A percentile compares a stretch with the other conserved stretches of the same genome.
Evolutionary conservation across 805 yeast species (phyloP).

Genomic region (Blastobotrys parvus): DNA sequence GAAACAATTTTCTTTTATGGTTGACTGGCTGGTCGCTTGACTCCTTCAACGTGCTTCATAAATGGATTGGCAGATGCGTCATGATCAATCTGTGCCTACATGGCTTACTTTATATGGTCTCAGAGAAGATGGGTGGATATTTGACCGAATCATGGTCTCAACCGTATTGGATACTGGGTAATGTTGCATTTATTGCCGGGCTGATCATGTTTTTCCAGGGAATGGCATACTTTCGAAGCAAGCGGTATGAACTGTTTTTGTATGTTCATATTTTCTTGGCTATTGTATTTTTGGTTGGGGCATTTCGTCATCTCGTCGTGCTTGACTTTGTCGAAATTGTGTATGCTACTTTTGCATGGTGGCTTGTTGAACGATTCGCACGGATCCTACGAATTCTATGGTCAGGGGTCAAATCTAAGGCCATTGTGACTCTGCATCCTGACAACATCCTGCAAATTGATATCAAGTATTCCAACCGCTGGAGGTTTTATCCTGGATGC

Average conservation of each 20-base stretch:
- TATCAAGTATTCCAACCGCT: conserved; percentile 34
- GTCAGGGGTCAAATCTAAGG: conserved; percentile 42
- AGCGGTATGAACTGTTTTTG: conserved; percentile 53
- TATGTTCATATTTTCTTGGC: conserved; percentile 52
- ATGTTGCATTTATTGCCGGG: conserved; percentile 35
- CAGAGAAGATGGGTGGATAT: conserved; percentile 19
- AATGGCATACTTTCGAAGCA: conserved; percentile 41
- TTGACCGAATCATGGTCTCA: conserved; percentile 45
- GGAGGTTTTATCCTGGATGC: conserved; percentile 47
- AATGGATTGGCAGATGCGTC: conserved; percentile 50
- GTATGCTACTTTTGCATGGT: conserved; percentile 50
- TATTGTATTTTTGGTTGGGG: conserved; percentile 41
- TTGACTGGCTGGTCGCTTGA: conserved; percentile 56
- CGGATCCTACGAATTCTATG: conserved; percentile 46
- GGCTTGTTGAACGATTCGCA: conserved; percentile 59
- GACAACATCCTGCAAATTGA: conserved; percentile 20
- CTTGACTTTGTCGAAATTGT: conserved; percentile 41
- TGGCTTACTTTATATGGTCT: conserved; percentile 43
- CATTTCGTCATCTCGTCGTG: conserved; percentile 47
- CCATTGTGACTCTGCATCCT: conserved; percentile 13
- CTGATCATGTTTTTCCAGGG: conserved; percentile 43
- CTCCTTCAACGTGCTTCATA: conserved; percentile 54
- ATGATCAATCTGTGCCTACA: conserved; percentile 48
- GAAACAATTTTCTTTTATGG: conserved; percentile 60
- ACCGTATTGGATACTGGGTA: conserved; percentile 35